Evolutionary conservation across 2,329 filamentous ascomycete species (phyloP).

Genomic region (Ceratocystis lukuohia): DNA sequence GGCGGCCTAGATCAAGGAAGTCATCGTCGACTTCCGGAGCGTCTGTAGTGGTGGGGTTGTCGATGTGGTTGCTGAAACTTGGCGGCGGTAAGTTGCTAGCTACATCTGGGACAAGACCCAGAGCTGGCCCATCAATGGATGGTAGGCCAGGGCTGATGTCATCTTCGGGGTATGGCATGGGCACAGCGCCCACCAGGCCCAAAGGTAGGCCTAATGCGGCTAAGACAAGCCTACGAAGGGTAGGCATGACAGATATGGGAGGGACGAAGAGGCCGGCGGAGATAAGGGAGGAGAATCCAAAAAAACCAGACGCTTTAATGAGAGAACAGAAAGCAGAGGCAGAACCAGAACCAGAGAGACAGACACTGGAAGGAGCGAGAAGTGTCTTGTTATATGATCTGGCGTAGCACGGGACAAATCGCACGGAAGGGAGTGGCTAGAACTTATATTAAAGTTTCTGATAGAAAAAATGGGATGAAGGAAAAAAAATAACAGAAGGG

Average conservation of each 20-base stretch:
- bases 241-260: not conserved
- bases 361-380: slow-evolving; percentile 6
- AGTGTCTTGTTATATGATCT: not conserved
- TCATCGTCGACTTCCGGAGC: not conserved
- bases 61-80: not conserved
- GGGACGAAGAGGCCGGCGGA: not conserved
- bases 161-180: not conserved
- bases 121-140: not conserved
- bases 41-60: not conserved
- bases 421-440: slow-evolving; percentile 9
- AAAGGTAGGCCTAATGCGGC: slow-evolving; percentile 16
- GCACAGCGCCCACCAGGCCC: slow-evolving; percentile 8
- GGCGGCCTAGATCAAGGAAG: not conserved
- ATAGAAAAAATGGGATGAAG: not conserved
- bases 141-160: not conserved
- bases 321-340: not conserved
- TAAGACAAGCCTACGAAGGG: slow-evolving; percentile 4
- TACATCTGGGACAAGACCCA: not conserved
- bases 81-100: not conserved
- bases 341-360: not conserved
- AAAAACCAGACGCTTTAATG: not conserved
- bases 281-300: not conserved
- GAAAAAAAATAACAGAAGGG: not conserved
- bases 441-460: slow-evolving; percentile 14
- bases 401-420: not conserved